phyloP scores from a whole-genome alignment of 75 land plant genomes.

The Cupressus sempervirens region DNA sequence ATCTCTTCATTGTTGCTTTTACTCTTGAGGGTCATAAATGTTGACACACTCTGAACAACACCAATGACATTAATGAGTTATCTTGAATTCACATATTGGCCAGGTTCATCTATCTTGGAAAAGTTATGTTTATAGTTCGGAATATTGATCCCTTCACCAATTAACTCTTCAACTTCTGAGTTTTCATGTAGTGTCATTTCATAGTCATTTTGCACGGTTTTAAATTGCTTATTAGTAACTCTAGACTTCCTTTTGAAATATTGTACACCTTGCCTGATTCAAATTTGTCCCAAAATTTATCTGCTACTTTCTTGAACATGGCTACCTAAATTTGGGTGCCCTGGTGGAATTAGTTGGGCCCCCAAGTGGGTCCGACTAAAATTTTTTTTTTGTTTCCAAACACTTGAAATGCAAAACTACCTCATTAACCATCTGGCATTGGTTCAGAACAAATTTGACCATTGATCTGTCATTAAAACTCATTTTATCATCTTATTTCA shows the following conservation, averaged over 20 bases:
- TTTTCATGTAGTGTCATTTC: conserved; percentile 88
- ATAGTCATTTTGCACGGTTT: conserved; percentile 89
- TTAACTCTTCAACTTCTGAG: conserved; percentile 78
- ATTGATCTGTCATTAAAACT: too few species aligned
- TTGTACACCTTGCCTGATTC: conserved; percentile 90
- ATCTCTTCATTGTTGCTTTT: conserved; percentile 78
- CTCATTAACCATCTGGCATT: too few species aligned
- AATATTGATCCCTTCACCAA: conserved; percentile 44
- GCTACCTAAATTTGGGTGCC: conserved; percentile 97
- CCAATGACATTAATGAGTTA: conserved; percentile 86
- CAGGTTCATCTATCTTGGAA: conserved; percentile 69
- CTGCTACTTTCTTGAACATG: conserved; percentile 94
- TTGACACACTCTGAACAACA: conserved; percentile 74
- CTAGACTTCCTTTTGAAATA: conserved; percentile 76
- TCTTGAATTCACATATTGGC: conserved; percentile 77
- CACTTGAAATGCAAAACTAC: too few species aligned
- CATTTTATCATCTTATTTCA: too few species aligned
- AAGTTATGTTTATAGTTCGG: conserved; percentile 72
- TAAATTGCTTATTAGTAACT: conserved; percentile 87
- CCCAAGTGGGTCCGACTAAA: too few species aligned
- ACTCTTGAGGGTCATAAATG: conserved; percentile 61
- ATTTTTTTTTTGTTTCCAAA: too few species aligned
- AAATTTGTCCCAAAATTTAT: conserved; percentile 70
- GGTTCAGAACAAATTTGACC: too few species aligned
- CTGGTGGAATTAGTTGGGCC: too few species aligned